Percentiles rank a stretch among this genome's conserved stretches.
phyloP scores from a whole-genome alignment of 345 rosid genomes.

The Populus nigra region DNA sequence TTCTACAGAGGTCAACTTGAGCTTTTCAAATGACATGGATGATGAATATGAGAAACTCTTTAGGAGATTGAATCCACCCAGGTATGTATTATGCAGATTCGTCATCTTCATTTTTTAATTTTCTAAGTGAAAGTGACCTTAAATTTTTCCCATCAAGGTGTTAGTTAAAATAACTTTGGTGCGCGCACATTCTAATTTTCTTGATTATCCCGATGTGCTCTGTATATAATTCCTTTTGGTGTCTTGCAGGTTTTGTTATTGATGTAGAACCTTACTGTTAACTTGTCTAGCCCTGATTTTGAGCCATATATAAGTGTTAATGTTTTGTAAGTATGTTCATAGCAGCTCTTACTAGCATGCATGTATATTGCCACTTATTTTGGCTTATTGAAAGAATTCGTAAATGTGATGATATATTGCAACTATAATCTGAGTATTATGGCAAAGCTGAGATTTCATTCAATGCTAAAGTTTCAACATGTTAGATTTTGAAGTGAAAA shows the following conservation, averaged over 20 bases:
- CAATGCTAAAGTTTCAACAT: not conserved
- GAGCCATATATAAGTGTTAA: constrained; percentile 69
- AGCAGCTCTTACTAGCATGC: not conserved
- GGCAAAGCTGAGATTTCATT: not conserved
- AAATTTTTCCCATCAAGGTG: not conserved
- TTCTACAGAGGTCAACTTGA: constrained; percentile 56
- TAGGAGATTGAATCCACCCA: constrained; percentile 91
- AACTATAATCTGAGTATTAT: not conserved
- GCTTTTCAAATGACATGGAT: constrained; percentile 67
- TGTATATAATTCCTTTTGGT: constrained; percentile 7
- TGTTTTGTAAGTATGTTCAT: not conserved
- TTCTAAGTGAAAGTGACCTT: constrained; percentile 1
- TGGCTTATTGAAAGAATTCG: not conserved
- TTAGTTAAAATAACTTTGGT: not conserved
- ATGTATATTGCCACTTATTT: not conserved
- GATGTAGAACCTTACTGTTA: constrained; percentile 85
- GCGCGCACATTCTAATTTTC: not conserved
- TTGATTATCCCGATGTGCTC: not conserved
- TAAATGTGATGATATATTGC: not conserved
- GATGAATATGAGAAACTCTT: constrained; percentile 87
- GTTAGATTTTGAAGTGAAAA: not conserved
- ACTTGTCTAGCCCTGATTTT: constrained; percentile 81
- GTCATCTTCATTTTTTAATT: constrained; percentile 10
- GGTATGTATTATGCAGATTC: constrained; percentile 33
- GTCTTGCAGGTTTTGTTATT: constrained; percentile 71